These are phyloP conservation scores for Globisporangium nodosum DNA, from an alignment of 352 stramenopile species.

Conservation along the genomic window DNA sequence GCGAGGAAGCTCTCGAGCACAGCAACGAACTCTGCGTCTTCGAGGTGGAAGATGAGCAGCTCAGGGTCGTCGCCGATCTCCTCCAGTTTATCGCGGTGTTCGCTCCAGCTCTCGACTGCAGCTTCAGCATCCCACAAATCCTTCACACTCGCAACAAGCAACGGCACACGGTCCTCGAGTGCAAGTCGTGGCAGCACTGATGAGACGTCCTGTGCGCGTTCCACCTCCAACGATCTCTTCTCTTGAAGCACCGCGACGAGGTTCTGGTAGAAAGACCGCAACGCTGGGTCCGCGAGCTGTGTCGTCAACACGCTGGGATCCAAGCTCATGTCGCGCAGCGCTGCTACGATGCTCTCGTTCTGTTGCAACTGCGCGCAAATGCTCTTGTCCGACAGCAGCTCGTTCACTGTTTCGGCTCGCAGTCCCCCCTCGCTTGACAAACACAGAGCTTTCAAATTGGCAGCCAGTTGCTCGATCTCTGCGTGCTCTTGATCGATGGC, in stretches of 20 bases:
- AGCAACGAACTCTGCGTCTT: conserved; percentile 37
- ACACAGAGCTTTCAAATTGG: conserved; percentile 36
- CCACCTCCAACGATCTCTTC: conserved; percentile 3
- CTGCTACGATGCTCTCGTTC: conserved; percentile 40
- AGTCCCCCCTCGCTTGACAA: conserved; percentile 25
- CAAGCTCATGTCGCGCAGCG: conserved; percentile 65
- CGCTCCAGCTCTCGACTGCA: conserved; percentile 17
- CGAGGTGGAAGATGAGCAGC: conserved; percentile 58
- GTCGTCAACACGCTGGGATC: conserved; percentile 37
- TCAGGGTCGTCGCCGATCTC: conserved; percentile 67
- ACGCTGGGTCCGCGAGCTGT: conserved; percentile 35
- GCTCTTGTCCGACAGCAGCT: conserved; percentile 36
- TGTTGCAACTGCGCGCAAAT: conserved; percentile 35
- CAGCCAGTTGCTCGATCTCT: conserved; percentile 23
- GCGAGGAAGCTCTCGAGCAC: conserved; percentile 32
- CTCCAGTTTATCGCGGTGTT: conserved; percentile 30
- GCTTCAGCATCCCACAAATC: background rate
- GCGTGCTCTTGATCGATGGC: conserved; percentile 18
- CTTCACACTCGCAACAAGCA: conserved; percentile 12
- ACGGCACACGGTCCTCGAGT: conserved; percentile 37
- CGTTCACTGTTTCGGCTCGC: conserved; percentile 34
- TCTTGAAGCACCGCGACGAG: conserved; percentile 34
- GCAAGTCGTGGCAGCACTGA: conserved; percentile 3
- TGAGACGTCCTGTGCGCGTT: background rate
- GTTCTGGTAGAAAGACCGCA: conserved; percentile 54